phyloP scores from a whole-genome alignment of 352 stramenopile genomes.

The Saprolegnia parasitica region DNA sequence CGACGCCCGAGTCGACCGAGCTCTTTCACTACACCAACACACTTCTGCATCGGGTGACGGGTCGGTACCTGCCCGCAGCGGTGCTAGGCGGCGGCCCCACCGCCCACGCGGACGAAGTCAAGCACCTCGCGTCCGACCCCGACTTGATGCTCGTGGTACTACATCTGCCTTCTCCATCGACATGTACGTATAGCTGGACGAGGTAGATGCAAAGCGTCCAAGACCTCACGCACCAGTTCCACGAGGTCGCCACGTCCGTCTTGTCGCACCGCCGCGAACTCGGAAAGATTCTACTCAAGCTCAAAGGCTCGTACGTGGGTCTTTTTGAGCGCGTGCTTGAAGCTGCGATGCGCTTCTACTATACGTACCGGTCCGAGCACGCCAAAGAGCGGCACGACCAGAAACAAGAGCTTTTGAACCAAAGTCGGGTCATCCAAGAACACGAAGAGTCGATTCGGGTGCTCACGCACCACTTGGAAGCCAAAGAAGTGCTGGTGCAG shows the following conservation, averaged over 20 bases:
- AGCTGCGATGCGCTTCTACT: conserved; percentile 63
- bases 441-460: conserved; percentile 32
- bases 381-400: conserved; percentile 46
- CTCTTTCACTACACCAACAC: conserved; percentile 64
- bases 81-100: conserved; percentile 42
- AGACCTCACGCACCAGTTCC: conserved; percentile 58
- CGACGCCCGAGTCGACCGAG: conserved; percentile 48
- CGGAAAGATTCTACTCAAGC: conserved; percentile 55
- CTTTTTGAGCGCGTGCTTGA: conserved; percentile 75
- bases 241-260: conserved; percentile 50
- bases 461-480: conserved; percentile 49
- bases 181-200: too few species aligned
- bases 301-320: conserved; percentile 70
- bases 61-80: conserved; percentile 47
- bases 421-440: background rate
- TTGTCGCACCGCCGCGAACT: conserved; percentile 63
- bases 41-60: conserved; percentile 58
- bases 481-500: conserved; percentile 48
- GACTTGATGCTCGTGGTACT: conserved; percentile 51
- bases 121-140: conserved; percentile 49
- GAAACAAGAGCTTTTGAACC: conserved; percentile 28
- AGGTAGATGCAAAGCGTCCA: conserved; percentile 31
- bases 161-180: background rate
- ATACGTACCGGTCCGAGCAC: conserved; percentile 55
- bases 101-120: conserved; percentile 52